Evolutionary conservation across 164 flowering plant species (phyloP).

Genomic region (Akebia trifoliata): DNA sequence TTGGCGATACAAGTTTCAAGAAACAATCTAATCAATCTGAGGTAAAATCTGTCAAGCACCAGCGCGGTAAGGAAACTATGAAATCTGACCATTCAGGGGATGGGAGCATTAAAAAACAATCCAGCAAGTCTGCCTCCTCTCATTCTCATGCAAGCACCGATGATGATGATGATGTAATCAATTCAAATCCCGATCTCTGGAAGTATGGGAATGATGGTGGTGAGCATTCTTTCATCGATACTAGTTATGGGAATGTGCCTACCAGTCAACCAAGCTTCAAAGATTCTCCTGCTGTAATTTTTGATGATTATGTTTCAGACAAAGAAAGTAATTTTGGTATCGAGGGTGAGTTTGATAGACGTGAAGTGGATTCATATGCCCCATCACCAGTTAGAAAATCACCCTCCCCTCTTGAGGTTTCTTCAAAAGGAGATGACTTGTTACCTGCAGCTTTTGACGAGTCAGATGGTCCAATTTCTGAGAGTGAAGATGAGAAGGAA

Average conservation of each 20-base stretch:
- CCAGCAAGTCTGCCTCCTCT: slow-evolving; percentile 22
- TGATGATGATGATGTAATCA: slow-evolving; percentile 17
- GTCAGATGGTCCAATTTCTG: slow-evolving; percentile 50
- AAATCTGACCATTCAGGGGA: slow-evolving; percentile 22
- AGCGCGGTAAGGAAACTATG: slow-evolving; percentile 15
- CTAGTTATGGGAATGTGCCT: slow-evolving; percentile 13
- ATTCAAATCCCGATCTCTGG: slow-evolving; percentile 12
- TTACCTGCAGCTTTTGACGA: slow-evolving; percentile 46
- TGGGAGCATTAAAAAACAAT: slow-evolving; percentile 19
- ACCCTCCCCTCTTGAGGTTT: slow-evolving; percentile 15
- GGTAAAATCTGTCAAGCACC: slow-evolving; percentile 14
- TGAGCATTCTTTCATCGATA: slow-evolving; percentile 21
- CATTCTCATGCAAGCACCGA: slow-evolving; percentile 25
- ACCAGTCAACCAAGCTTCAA: slow-evolving; percentile 20
- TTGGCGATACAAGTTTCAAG: slow-evolving; percentile 18
- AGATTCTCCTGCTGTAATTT: slow-evolving; percentile 29
- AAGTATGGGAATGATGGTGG: slow-evolving; percentile 13
- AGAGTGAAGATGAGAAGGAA: slow-evolving; percentile 40
- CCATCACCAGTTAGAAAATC: slow-evolving; percentile 25
- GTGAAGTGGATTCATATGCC: slow-evolving; percentile 17
- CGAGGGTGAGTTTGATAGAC: slow-evolving; percentile 18
- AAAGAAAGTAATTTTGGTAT: slow-evolving; percentile 30
- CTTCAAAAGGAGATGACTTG: slow-evolving; percentile 28
- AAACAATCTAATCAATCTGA: slow-evolving; percentile 24
- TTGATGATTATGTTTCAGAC: slow-evolving; percentile 64